Evolutionary conservation across 2,329 filamentous ascomycete species (phyloP).

Genomic region (Colletotrichum trifolii): DNA sequence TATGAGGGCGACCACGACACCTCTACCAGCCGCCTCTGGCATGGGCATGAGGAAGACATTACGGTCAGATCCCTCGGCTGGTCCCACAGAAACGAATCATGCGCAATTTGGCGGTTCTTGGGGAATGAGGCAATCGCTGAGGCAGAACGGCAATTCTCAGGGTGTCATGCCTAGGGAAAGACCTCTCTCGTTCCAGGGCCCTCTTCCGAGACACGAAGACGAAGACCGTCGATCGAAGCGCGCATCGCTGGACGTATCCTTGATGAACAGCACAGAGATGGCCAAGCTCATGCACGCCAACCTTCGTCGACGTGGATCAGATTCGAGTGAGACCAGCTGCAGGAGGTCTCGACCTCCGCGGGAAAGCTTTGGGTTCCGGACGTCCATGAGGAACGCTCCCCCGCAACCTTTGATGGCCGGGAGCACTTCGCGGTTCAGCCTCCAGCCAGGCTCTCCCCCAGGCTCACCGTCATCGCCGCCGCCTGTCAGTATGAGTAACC

Average conservation of each 20-base stretch:
- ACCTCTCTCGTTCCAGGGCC: slow-evolving; percentile 24
- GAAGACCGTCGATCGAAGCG: slow-evolving; percentile 8
- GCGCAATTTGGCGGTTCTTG: not conserved
- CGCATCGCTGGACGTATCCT: slow-evolving; percentile 21
- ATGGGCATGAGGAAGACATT: slow-evolving; percentile 44
- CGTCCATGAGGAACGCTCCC: slow-evolving; percentile 72
- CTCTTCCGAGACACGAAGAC: not conserved
- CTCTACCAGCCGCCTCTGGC: slow-evolving; percentile 18
- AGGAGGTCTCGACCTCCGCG: slow-evolving; percentile 67
- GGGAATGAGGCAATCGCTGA: slow-evolving; percentile 46
- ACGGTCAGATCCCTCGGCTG: slow-evolving; percentile 5
- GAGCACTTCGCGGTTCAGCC: slow-evolving; percentile 64
- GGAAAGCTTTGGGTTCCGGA: slow-evolving; percentile 72
- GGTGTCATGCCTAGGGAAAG: not conserved
- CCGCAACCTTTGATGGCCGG: slow-evolving; percentile 51
- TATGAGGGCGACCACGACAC: slow-evolving; percentile 52
- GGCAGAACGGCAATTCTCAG: slow-evolving; percentile 28
- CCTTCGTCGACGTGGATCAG: slow-evolving; percentile 67
- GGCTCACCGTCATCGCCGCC: slow-evolving; percentile 60
- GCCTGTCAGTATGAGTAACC: slow-evolving; percentile 52
- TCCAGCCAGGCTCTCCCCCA: slow-evolving; percentile 77
- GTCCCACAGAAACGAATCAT: not conserved
- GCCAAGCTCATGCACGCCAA: slow-evolving; percentile 42
- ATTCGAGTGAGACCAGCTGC: slow-evolving; percentile 86
- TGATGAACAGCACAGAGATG: slow-evolving; percentile 36